Base-by-base conservation (phyloP, 495 filamentous ascomycete species). In the Penicillium macrosclerotiorum region DNA sequence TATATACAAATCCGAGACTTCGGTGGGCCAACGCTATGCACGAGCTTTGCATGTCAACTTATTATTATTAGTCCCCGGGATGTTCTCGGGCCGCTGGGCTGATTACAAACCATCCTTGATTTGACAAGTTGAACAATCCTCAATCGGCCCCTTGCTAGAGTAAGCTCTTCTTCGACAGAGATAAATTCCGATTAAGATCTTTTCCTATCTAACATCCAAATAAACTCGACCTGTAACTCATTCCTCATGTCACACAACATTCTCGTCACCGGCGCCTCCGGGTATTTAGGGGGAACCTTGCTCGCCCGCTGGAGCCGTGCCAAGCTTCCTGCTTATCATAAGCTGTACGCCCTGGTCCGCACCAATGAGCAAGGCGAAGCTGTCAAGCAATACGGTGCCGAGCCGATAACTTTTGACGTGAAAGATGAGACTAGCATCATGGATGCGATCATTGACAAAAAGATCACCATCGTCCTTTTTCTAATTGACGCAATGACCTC, bases 211-310 rank as follows among this genome's bases (percentile, higher is more conserved):
- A n/a, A n/a, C n/a, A n/a, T n/a, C n/a, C n/a, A n/a, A n/a, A n/a
- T n/a, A n/a, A n/a, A n/a, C n/a, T n/a, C n/a, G n/a, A n/a, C n/a
- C n/a, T n/a, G n/a, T n/a, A n/a, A n/a, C n/a, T n/a, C n/a, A n/a
- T n/a, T n/a, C n/a, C n/a, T 18, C 12, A 58, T 58, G 54, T 47
- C 54, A 18, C 63, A 62, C 32, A 72, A 73, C 31, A 68, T 79
- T 26, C 67, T 77, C 26, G 54, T 79, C 17, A 79, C 75, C 4
- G 75, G 75, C 3, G 69, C 58, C 8, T 79, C 74, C 2, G 75
- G 75, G 12, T 79, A 79, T 41, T 65, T 79, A 0, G 74, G 74
- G 6, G 76, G 76, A 12, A 61, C 63, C 4, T 50, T 79, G 9
- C 70, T 79, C 5, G 66, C 73, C 17, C 62, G 57, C n/a, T 56